Evolutionary conservation across 139 green algal species (phyloP).

Genomic region (Coccomyxa sp.): DNA sequence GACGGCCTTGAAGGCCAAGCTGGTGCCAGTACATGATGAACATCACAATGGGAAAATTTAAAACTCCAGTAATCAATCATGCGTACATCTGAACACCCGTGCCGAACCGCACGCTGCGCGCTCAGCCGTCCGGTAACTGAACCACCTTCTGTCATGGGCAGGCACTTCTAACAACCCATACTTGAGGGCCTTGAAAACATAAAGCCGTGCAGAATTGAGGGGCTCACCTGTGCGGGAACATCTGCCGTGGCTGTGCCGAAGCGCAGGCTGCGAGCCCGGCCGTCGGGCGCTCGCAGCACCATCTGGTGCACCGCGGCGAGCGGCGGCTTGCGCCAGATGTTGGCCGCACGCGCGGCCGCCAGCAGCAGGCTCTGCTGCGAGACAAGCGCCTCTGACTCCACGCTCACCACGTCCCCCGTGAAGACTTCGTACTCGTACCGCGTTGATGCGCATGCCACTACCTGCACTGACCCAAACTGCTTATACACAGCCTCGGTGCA

Average conservation of each 20-base stretch:
- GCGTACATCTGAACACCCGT: neutral
- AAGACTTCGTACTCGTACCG: conserved; percentile 88
- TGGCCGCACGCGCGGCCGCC: conserved; percentile 35
- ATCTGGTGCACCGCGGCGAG: conserved; percentile 74
- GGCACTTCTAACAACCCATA: conserved; percentile 2
- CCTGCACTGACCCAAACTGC: neutral
- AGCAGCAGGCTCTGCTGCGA: conserved; percentile 38
- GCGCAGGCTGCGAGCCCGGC: conserved; percentile 70
- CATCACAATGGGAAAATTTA: too few species aligned
- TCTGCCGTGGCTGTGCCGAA: conserved; percentile 68
- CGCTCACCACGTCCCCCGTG: conserved; percentile 49
- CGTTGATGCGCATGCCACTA: conserved; percentile 44
- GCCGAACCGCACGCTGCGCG: conserved; percentile 70
- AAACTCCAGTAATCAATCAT: too few species aligned
- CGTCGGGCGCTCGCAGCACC: conserved; percentile 63
- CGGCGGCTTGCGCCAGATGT: conserved; percentile 32
- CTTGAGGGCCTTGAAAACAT: too few species aligned
- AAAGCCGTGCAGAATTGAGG: too few species aligned
- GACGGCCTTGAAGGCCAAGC: too few species aligned
- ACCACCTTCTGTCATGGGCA: too few species aligned
- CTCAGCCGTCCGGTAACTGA: conserved; percentile 53
- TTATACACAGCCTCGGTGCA: neutral
- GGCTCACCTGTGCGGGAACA: conserved; percentile 59
- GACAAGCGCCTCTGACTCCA: conserved; percentile 57
- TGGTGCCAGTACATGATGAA: too few species aligned